Base-by-base conservation (phyloP, 306 rosid species). In the Biancaea sappan region DNA sequence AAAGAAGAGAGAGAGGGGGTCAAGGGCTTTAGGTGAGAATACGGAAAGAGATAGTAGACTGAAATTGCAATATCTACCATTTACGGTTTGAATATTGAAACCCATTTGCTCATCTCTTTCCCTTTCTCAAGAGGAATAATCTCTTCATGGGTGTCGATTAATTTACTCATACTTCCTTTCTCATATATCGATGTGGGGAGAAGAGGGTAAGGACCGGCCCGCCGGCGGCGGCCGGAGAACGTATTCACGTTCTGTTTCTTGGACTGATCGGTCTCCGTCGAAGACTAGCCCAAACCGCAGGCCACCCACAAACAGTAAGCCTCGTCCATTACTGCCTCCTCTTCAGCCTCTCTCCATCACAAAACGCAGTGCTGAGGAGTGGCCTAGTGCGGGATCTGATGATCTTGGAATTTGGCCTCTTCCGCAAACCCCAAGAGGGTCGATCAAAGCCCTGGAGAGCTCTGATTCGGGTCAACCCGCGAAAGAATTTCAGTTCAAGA, bases 321-420 rank as follows among this genome's bases (percentile, higher is more conserved):
- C 71, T 3, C 71, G 98, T 43, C 56, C 96, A 1, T 77, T 83
- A 48, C 71, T 92, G 74, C 96, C 97, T 5, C 91, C 92, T 0
- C 94, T 92, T 76, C 92, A 88, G 86, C 98, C 98, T 11, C 94
- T 94, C 16, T 74, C 92, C 11, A 94, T 94, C 51, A 75, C 69
- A 37, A 83, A 79, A 38, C 84, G 86, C 37, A 78, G 66, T 72
- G 87, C 62, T 0, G 86, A 78, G 75, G 95, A 86, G 75, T 94
- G 98, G 98, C 98, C 98, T 0, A 82, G 80, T 48, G 95, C 98
- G 0, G 95, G 96, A 71, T 87, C 93, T 73, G 98, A 94, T 71
- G 98, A 94, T 79, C 96, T 94, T n/a, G 96, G 94, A 2, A 41
- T 87, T 3, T 91, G 97, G 97, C 89, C 95, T 6, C 85, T 80